phyloP scores from a whole-genome alignment of 1,139 yeast genomes.

The Lodderomyces orthopsilosis region DNA sequence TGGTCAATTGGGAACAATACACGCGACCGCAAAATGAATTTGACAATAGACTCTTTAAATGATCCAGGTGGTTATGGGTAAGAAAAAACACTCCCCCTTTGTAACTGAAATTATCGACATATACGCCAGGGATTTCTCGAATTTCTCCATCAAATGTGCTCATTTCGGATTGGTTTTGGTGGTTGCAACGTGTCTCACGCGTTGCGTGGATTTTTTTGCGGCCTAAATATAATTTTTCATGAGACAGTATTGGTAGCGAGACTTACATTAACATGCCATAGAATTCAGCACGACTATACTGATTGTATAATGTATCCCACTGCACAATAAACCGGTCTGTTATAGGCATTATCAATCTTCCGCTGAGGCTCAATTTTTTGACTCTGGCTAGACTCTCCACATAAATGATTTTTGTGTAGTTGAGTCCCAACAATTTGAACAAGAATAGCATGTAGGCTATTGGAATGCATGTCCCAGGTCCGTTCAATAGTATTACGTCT shows the following conservation, averaged over 20 bases:
- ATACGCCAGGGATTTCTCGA: conserved; percentile 34
- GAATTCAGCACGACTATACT: conserved; percentile 66
- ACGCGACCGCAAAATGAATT: conserved; percentile 40
- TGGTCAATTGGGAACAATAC: conserved; percentile 51
- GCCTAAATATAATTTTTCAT: not conserved
- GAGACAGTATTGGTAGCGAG: not conserved
- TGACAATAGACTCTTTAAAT: conserved; percentile 47
- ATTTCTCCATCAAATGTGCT: conserved; percentile 16
- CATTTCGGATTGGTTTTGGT: no score
- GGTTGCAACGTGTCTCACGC: not conserved
- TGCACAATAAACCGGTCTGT: conserved; percentile 82
- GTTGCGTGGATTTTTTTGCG: not conserved
- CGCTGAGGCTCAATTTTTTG: conserved; percentile 69
- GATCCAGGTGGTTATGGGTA: conserved; percentile 60
- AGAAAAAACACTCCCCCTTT: conserved; percentile 33
- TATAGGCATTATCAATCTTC: conserved; percentile 64
- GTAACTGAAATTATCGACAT: conserved; percentile 45
- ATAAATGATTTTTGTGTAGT: conserved; percentile 63
- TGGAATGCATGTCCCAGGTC: conserved; percentile 92
- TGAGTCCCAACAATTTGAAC: conserved; percentile 52
- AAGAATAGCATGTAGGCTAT: conserved; percentile 61
- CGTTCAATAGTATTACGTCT: conserved; percentile 67
- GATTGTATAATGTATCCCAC: conserved; percentile 66
- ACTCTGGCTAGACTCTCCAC: conserved; percentile 91
- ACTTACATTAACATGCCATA: conserved; percentile 63